Evolutionary conservation across 2,329 filamentous ascomycete species (phyloP).

Genomic region (Lasiodiplodia hormozganensis): DNA sequence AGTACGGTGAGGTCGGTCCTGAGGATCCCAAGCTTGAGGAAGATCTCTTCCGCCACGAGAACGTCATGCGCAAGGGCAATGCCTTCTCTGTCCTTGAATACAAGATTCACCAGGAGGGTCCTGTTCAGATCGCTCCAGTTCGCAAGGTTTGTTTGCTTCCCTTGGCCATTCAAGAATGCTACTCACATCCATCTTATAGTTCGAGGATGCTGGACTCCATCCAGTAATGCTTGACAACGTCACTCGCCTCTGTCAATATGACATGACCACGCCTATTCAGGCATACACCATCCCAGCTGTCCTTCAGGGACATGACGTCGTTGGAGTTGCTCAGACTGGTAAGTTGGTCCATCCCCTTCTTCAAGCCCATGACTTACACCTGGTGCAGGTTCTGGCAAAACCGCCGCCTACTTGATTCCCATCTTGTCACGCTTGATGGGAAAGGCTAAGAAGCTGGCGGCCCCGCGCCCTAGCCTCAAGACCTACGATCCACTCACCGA

Average conservation of each 20-base stretch:
- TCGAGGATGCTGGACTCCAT: constrained; percentile 81
- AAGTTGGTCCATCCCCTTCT: constrained; percentile 42
- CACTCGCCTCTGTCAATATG: constrained; percentile 70
- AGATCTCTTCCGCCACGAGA: constrained; percentile 71
- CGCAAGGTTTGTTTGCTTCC: constrained; percentile 51
- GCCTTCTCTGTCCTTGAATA: constrained; percentile 68
- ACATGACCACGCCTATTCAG: constrained; percentile 83
- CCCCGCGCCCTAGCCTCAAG: constrained; percentile 72
- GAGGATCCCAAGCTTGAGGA: constrained; percentile 72
- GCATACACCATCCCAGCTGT: constrained; percentile 84
- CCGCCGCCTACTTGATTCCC: constrained; percentile 88
- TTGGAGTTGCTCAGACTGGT: constrained; percentile 94
- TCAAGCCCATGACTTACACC: background rate
- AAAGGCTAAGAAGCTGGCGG: constrained; percentile 87
- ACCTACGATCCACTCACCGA: constrained; percentile 60
- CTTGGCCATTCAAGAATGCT: constrained; percentile 16
- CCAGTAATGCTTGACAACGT: constrained; percentile 84
- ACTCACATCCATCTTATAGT: constrained; percentile 57
- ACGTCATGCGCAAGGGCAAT: constrained; percentile 63
- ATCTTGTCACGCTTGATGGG: constrained; percentile 93
- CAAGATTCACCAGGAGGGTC: constrained; percentile 59
- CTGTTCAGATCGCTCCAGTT: constrained; percentile 56
- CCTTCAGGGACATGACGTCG: constrained; percentile 76
- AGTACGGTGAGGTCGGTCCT: constrained; percentile 85
- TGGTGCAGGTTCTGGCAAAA: constrained; percentile 91